Conservation (phyloP, 192 early-diverging fungal genomes). For the Coemansia sp. region DNA sequence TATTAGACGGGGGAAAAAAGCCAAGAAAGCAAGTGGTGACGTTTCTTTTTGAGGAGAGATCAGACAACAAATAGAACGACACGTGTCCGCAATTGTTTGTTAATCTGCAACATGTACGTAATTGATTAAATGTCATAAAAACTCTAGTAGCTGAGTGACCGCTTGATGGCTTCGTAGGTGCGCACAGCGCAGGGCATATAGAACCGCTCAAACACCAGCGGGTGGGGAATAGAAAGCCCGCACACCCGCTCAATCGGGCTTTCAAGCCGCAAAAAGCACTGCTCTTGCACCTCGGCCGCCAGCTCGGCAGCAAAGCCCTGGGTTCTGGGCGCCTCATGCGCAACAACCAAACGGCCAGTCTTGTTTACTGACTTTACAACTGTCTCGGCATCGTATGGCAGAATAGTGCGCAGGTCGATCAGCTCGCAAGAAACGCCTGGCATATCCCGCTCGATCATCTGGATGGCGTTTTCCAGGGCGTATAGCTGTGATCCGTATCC, state of each 20-base stretch:
- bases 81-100: neutral
- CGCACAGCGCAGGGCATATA: conserved; percentile 86
- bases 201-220: conserved; percentile 89
- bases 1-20: neutral
- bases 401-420: conserved; percentile 88
- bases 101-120: neutral
- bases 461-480: conserved; percentile 86
- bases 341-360: conserved; percentile 88
- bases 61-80: neutral
- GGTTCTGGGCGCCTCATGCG: conserved; percentile 92
- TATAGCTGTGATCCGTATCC: conserved; percentile 94
- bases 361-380: conserved; percentile 87
- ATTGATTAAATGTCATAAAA: neutral
- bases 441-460: conserved; percentile 79
- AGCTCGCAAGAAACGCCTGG: conserved; percentile 86
- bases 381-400: conserved; percentile 91
- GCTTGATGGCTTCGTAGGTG: conserved; percentile 85
- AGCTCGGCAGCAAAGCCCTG: conserved; percentile 92
- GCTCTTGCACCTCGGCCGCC: conserved; percentile 81
- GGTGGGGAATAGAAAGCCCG: conserved; percentile 90
- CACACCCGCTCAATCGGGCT: conserved; percentile 88
- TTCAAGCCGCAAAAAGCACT: conserved; percentile 89
- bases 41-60: no score
- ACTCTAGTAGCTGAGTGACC: conserved; percentile 64
- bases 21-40: neutral